Percentiles rank a stretch among this genome's conserved stretches.
phyloP scores from a whole-genome alignment of 257 asterid species.

The Capsicum rhomboideum region DNA sequence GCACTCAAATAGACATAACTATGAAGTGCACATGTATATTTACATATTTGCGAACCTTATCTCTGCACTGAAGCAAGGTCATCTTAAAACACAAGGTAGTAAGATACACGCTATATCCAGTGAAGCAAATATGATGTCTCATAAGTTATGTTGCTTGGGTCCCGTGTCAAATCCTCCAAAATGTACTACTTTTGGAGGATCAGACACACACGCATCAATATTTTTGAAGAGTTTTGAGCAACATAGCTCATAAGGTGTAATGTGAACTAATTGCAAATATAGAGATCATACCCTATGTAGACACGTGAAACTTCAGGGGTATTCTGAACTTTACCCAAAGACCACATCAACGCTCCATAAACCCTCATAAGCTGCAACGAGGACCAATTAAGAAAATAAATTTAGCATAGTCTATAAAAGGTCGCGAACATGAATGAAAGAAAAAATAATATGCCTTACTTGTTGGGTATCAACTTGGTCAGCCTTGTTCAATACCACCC shows the following conservation, averaged over 20 bases:
- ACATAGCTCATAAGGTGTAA: not conserved
- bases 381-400: not conserved
- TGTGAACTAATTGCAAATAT: not conserved
- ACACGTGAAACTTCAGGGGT: slow-evolving; percentile 95
- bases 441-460: slow-evolving; percentile 13
- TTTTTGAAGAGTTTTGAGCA: not conserved
- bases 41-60: not conserved
- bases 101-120: not conserved
- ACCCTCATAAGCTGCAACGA: slow-evolving; percentile 86
- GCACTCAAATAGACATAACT: not conserved
- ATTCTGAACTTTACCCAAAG: slow-evolving; percentile 89
- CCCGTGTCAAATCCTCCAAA: not conserved
- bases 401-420: not conserved
- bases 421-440: not conserved
- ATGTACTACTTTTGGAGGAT: not conserved
- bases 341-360: slow-evolving; percentile 99
- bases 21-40: not conserved
- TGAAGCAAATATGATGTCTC: not conserved
- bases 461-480: slow-evolving; percentile 55
- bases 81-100: not conserved
- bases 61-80: not conserved
- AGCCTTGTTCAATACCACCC: slow-evolving; percentile 73
- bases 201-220: not conserved
- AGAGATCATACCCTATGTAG: slow-evolving; percentile 66
- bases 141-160: not conserved